phyloP scores from a whole-genome alignment of 768 basidiomycete genomes.

The Pleurotus ostreatus region DNA sequence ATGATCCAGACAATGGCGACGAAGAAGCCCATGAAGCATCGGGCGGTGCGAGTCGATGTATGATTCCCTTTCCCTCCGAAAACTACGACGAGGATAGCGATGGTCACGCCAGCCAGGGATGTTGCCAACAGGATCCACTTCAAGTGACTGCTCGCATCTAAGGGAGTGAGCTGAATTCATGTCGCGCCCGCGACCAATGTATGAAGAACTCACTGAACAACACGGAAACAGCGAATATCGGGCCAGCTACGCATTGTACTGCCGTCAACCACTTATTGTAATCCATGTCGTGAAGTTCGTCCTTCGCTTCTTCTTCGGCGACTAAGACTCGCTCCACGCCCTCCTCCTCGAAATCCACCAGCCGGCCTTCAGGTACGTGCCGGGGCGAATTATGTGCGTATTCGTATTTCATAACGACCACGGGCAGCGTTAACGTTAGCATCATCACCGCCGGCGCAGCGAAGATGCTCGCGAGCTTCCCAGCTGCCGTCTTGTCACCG shows the following conservation, averaged over 20 bases:
- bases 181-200: constrained; percentile 5
- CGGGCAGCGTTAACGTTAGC: constrained; percentile 87
- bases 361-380: constrained; percentile 28
- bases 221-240: constrained; percentile 69
- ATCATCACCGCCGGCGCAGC: constrained; percentile 84
- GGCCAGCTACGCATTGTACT: constrained; percentile 78
- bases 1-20: constrained; percentile 97
- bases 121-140: constrained; percentile 53
- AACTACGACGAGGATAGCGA: constrained; percentile 51
- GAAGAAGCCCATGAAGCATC: constrained; percentile 89
- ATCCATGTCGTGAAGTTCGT: constrained; percentile 59
- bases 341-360: constrained; percentile 75
- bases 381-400: constrained; percentile 17
- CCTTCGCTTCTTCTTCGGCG: constrained; percentile 70
- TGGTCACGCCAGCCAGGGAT: constrained; percentile 47
- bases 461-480: constrained; percentile 70
- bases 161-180: background rate
- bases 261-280: constrained; percentile 86
- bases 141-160: constrained; percentile 44
- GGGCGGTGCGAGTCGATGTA: constrained; percentile 54
- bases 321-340: constrained; percentile 64
- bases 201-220: constrained; percentile 62
- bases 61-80: constrained; percentile 59
- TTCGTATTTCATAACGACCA: constrained; percentile 67
- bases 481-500: constrained; percentile 60